phyloP scores from a whole-genome alignment of 2,329 filamentous ascomycete species.

The Aureobasidium lini region DNA sequence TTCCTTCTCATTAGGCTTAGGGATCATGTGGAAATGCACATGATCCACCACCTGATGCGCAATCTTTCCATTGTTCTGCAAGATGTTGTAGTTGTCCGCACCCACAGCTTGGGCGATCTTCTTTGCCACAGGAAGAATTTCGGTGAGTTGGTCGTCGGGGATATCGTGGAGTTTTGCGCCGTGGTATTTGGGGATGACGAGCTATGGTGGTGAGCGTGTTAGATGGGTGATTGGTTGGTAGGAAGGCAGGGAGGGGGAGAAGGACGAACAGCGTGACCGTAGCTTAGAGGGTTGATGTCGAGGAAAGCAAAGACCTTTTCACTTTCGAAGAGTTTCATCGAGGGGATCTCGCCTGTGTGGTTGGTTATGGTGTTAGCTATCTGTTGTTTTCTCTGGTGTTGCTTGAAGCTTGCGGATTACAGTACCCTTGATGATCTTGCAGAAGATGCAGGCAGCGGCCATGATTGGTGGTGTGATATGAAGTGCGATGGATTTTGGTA shows the following conservation, averaged over 20 bases:
- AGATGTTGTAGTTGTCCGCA: conserved; percentile 76
- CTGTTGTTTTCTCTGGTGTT: not conserved
- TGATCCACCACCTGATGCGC: conserved; percentile 92
- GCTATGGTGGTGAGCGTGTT: conserved; percentile 44
- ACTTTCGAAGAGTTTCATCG: conserved; percentile 91
- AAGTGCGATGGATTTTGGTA: not conserved
- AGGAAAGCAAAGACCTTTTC: conserved; percentile 93
- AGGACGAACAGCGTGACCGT: conserved; percentile 72
- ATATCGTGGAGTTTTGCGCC: conserved; percentile 88
- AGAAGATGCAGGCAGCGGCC: conserved; percentile 72
- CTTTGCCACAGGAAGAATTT: conserved; percentile 83
- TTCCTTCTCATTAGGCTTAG: conserved; percentile 79
- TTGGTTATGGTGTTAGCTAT: not conserved
- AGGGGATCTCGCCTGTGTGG: conserved; percentile 78
- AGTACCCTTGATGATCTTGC: conserved; percentile 90
- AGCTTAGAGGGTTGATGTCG: conserved; percentile 84
- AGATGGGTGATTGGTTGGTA: conserved; percentile 14
- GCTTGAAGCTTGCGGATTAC: not conserved
- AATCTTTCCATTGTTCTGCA: conserved; percentile 90
- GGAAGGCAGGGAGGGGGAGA: not conserved
- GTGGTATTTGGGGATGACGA: conserved; percentile 93
- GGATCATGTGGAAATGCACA: conserved; percentile 97
- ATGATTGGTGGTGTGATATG: not conserved
- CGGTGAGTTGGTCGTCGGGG: conserved; percentile 75
- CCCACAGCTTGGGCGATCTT: conserved; percentile 73